Base-by-base conservation (phyloP, 2,329 filamentous ascomycete genomes). In the Catunica adiposa region DNA sequence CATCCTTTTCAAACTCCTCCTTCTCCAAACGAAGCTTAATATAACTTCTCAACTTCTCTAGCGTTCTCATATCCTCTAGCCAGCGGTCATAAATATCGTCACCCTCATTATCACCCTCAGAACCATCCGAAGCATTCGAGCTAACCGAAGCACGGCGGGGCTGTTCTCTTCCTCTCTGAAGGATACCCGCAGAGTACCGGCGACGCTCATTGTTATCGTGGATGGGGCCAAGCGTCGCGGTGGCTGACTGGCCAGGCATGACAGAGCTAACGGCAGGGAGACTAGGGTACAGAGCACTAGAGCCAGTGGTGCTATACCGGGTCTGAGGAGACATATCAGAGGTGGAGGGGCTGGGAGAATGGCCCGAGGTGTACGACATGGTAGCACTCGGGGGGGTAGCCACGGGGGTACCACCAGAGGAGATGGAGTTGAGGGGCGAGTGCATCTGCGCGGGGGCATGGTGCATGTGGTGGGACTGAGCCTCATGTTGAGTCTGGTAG, bases 321-420 rank as follows among this genome's bases (percentile, higher is more conserved):
- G 77, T 78, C 47, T 77, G 73, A 1, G 83, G 83, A 50, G 80
- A 83, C 66, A 88, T 75, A 65, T 76, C 82, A 58, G 82, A 77
- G 50, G 78, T 79, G n/a, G 83, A 86, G 26, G 82, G 80, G 61
- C 74, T 77, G 1, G 85, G 85, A 5, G 85, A 89, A 66, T 89
- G 84, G 51, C 82, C 82, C 9, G 85, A 87, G 40, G 80, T 82
- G 69, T 89, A 89, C 0, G 85, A 89, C 64, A 87, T 75, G 56
- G 80, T 77, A 66, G 82, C 86, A 9, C 83, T 86, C 0, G 84
- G 82, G 6, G 85, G 86, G 2, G 85, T 89, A 60, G 88, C 75
- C 8, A 84, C 84, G 8, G 86, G 84, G 14, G 85, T 89, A 59
- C 85, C 83, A 42, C 77, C 76, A 22, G 79, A 80, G 42, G 77